These are phyloP conservation scores for Nicotiana otophora DNA, from an alignment of 257 asterid species.

Conservation along the genomic window DNA sequence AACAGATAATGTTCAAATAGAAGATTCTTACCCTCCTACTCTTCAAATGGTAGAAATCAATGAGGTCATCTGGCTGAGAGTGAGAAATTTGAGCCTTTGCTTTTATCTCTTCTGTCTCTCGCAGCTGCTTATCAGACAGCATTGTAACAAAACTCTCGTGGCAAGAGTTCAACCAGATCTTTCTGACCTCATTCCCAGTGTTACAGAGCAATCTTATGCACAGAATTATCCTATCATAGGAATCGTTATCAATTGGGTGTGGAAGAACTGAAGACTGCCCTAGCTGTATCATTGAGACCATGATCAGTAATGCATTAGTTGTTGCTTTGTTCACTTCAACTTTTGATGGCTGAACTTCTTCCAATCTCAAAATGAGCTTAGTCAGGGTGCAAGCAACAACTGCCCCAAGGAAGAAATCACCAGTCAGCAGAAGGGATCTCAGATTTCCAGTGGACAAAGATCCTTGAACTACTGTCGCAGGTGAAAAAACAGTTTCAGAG, in stretches of 20 bases:
- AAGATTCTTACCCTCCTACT: constrained; percentile 65
- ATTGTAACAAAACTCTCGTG: constrained; percentile 87
- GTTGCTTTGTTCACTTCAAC: constrained; percentile 72
- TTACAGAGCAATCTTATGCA: constrained; percentile 69
- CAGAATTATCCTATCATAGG: constrained; percentile 74
- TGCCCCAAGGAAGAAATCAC: constrained; percentile 93
- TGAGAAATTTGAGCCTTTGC: constrained; percentile 76
- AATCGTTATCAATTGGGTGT: constrained; percentile 92
- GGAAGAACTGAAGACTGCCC: constrained; percentile 88
- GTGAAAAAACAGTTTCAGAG: constrained; percentile 82
- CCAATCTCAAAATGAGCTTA: constrained; percentile 73
- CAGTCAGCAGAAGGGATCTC: constrained; percentile 88
- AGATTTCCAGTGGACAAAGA: constrained; percentile 59
- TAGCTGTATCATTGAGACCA: constrained; percentile 84
- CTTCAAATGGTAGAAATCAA: constrained; percentile 93
- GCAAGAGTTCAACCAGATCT: constrained; percentile 83
- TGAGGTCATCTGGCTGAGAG: constrained; percentile 91
- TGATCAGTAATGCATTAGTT: constrained; percentile 53
- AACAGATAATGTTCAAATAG: constrained; percentile 8
- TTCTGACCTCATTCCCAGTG: constrained; percentile 64
- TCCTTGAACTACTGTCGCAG: constrained; percentile 74
- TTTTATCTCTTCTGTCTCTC: constrained; percentile 82
- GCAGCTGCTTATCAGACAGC: constrained; percentile 91
- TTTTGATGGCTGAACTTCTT: constrained; percentile 83
- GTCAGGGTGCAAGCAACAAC: constrained; percentile 85